phyloP scores from a whole-genome alignment of 164 flowering plant genomes.

The Tetrastigma voinierianum region DNA sequence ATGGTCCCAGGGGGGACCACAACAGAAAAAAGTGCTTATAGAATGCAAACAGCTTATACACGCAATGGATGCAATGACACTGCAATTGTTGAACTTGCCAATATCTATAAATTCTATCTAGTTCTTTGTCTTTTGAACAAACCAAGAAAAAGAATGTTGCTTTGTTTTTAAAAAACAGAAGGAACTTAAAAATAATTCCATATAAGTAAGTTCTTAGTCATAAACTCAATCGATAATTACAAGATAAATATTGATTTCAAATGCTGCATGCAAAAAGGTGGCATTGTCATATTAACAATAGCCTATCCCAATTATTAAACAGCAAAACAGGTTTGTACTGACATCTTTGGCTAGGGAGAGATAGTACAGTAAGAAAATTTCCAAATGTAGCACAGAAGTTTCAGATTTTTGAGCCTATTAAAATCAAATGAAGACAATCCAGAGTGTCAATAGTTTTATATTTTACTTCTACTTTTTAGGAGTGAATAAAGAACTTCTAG shows the following conservation, averaged over 20 bases:
- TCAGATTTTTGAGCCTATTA: not conserved
- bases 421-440: not conserved
- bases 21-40: not conserved
- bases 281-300: not conserved
- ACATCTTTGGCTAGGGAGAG: not conserved
- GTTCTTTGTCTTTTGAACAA: not conserved
- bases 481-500: no score
- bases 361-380: not conserved
- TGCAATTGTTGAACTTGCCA: not conserved
- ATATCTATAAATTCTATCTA: not conserved
- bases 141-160: no score
- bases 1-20: conserved; percentile 22
- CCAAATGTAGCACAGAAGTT: not conserved
- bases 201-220: not conserved
- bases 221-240: not conserved
- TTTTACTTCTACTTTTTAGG: no score
- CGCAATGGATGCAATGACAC: conserved; percentile 5
- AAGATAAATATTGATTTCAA: not conserved
- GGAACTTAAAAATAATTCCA: not conserved
- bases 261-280: not conserved
- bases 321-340: not conserved
- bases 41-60: not conserved
- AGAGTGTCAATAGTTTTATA: not conserved
- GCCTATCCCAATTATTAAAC: not conserved
- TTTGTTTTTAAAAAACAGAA: not conserved